Percentiles rank a stretch among this genome's conserved stretches.
Evolutionary conservation across 1,284 basidiomycete species (phyloP).

Genomic region (Apiotrichum gamsii): DNA sequence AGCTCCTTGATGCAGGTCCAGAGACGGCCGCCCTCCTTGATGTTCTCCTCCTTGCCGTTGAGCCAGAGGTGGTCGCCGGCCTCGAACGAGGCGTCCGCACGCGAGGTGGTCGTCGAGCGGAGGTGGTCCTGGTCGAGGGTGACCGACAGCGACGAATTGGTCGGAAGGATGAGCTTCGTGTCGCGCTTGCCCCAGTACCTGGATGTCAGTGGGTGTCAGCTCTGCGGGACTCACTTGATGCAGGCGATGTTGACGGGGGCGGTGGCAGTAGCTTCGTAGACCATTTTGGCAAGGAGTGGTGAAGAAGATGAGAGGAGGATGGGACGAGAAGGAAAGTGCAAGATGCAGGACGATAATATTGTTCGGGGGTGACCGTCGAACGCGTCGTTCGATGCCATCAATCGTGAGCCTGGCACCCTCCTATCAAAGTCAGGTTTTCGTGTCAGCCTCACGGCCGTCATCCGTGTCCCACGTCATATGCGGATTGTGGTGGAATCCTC

Average conservation of each 20-base stretch:
- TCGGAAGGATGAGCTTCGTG: conserved; percentile 89
- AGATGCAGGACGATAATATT: not conserved
- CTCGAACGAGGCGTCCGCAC: conserved; percentile 69
- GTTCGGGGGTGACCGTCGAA: not conserved
- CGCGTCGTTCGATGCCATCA: not conserved
- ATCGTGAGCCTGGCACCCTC: not conserved
- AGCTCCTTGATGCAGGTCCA: conserved; percentile 84
- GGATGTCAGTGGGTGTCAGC: conserved; percentile 22
- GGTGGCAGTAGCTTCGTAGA: conserved; percentile 80
- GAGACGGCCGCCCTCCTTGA: conserved; percentile 73
- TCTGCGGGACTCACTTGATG: conserved; percentile 65
- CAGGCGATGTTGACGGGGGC: conserved; percentile 95
- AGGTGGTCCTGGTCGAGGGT: conserved; percentile 96
- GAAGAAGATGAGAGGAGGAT: too few species aligned
- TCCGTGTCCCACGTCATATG: too few species aligned
- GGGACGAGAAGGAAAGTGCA: not conserved
- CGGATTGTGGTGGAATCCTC: too few species aligned
- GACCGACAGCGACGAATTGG: conserved; percentile 94
- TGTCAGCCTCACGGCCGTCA: not conserved
- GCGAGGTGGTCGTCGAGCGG: conserved; percentile 85
- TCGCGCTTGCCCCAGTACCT: conserved; percentile 99
- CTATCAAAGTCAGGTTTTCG: not conserved
- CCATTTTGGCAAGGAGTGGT: conserved; percentile 20
- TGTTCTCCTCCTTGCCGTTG: conserved; percentile 83
- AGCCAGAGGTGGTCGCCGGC: conserved; percentile 79